Evolutionary conservation across 2,329 filamentous ascomycete genomes (phyloP).

Genomic region (Ophiostoma quercus): DNA sequence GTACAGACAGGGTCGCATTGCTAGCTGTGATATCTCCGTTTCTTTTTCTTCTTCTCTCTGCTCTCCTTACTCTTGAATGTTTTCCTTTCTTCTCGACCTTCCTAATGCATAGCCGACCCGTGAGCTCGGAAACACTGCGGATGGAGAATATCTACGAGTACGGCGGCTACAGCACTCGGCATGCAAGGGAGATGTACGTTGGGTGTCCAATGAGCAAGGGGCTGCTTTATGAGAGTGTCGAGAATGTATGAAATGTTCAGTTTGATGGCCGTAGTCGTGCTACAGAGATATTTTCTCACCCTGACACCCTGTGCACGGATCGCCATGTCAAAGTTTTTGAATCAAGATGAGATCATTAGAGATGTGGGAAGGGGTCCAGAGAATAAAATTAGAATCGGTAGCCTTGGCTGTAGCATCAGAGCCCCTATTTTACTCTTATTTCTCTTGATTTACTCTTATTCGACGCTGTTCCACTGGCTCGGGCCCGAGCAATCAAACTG

Average conservation of each 20-base stretch:
- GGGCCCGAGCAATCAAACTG: conserved; percentile 1
- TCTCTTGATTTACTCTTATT: neutral
- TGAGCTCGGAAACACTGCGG: conserved; percentile 1
- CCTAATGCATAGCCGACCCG: neutral
- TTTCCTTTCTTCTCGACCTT: neutral
- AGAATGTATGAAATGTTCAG: too few species aligned
- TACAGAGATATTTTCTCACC: too few species aligned
- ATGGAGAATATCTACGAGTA: neutral
- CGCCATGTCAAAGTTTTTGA: neutral
- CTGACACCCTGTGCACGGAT: neutral
- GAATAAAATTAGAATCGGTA: conserved; percentile 2
- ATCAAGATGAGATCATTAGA: conserved; percentile 4
- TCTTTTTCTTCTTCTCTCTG: neutral
- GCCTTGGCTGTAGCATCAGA: neutral
- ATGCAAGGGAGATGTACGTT: neutral
- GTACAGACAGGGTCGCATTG: neutral
- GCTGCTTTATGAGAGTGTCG: neutral
- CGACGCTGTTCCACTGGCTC: neutral
- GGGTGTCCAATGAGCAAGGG: neutral
- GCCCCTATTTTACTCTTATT: conserved; percentile 7
- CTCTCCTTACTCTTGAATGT: neutral
- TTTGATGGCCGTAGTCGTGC: neutral
- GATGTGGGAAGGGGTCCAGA: neutral
- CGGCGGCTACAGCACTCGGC: neutral
- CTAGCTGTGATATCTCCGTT: neutral